A percentile compares a stretch with the other conserved stretches of the same genome.
These are phyloP conservation scores for Xylaria sp. DNA, from an alignment of 495 filamentous ascomycete species.

Conservation along the genomic window DNA sequence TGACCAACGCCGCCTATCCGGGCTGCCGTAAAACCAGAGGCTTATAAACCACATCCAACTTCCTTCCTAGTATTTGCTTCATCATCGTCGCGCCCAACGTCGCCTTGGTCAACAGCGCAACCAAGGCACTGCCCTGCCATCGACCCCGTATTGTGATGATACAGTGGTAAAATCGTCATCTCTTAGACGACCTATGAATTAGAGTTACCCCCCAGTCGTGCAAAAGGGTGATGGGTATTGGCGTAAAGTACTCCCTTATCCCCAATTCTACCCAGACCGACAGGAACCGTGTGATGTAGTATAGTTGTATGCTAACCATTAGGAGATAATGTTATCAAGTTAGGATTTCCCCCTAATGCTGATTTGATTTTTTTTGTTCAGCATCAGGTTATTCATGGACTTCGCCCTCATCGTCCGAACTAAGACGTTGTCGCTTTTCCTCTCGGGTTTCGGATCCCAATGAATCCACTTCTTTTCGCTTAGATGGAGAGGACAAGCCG, in stretches of 20 bases:
- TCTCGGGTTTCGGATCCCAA: conserved; percentile 37
- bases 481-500: conserved; percentile 37
- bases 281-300: not conserved
- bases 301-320: not conserved
- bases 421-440: conserved; percentile 38
- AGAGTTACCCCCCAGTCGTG: not conserved
- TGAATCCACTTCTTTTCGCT: conserved; percentile 43
- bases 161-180: conserved; percentile 21
- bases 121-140: not conserved
- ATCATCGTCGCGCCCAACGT: not conserved
- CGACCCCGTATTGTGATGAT: conserved; percentile 14
- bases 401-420: conserved; percentile 41
- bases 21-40: conserved; percentile 21
- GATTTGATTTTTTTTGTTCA: not conserved
- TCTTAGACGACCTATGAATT: conserved; percentile 3
- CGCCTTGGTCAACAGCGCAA: not conserved
- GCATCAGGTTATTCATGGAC: conserved; percentile 36
- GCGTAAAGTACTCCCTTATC: not conserved
- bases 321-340: not conserved
- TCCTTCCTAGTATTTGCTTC: not conserved
- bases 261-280: not conserved
- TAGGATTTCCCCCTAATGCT: not conserved
- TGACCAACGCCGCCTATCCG: conserved; percentile 26
- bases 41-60: conserved; percentile 24
- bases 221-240: not conserved